phyloP scores from a whole-genome alignment of 2,329 filamentous ascomycete genomes.

The Sporothrix inflata region DNA sequence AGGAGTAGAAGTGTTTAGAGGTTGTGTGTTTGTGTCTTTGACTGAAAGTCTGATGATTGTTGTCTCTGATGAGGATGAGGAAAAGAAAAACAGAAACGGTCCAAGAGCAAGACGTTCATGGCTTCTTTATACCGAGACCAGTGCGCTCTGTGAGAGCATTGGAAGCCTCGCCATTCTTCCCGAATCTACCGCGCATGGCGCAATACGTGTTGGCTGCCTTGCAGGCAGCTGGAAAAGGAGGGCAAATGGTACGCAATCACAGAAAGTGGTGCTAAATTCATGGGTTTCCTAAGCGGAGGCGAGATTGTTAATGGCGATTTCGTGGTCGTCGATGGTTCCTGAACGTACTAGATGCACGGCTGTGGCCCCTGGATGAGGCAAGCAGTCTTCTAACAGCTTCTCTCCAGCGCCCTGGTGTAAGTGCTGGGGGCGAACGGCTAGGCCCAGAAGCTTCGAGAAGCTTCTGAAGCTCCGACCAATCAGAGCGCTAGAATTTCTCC shows the following conservation, averaged over 20 bases:
- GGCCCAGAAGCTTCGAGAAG: slow-evolving; percentile 13
- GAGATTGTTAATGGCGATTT: slow-evolving; percentile 17
- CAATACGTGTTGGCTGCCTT: slow-evolving; percentile 10
- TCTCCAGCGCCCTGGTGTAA: not conserved
- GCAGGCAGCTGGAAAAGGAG: slow-evolving; percentile 1
- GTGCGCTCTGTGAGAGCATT: not conserved
- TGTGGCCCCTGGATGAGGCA: not conserved
- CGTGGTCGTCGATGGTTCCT: slow-evolving; percentile 24
- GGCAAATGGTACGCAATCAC: slow-evolving; percentile 8
- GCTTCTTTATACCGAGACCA: slow-evolving; percentile 26
- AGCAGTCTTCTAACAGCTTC: not conserved
- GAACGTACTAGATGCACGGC: slow-evolving; percentile 15
- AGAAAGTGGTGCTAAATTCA: not conserved
- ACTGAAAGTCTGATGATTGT: not conserved
- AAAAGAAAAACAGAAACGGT: not conserved
- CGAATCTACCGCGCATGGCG: slow-evolving; percentile 18
- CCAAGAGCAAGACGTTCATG: not conserved
- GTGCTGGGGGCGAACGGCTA: not conserved
- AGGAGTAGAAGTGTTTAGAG: slow-evolving; percentile 18
- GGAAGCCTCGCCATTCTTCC: slow-evolving; percentile 23
- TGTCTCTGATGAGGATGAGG: slow-evolving; percentile 22
- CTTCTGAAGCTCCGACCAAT: slow-evolving; percentile 24
- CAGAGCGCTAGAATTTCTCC: slow-evolving; percentile 29
- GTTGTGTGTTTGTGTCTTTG: not conserved
- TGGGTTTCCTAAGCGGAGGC: slow-evolving; percentile 1